Evolutionary conservation across 2,329 filamentous ascomycete species (phyloP).

Genomic region (Xylariales sp.): DNA sequence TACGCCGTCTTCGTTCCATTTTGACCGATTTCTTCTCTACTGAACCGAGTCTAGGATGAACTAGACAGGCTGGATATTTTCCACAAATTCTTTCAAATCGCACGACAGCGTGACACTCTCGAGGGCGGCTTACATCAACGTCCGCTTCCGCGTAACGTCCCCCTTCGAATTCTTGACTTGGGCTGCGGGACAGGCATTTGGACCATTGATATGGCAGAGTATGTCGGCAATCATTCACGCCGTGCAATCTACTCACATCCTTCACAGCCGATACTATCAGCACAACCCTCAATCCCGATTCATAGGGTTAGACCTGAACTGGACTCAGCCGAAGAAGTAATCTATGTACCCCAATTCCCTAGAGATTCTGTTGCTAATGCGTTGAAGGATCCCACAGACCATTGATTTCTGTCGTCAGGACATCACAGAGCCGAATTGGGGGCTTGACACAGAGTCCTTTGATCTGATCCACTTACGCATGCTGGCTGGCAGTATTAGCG

Average conservation of each 20-base stretch:
- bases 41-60: slow-evolving; percentile 55
- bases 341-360: too few species aligned
- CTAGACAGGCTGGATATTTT: slow-evolving; percentile 77
- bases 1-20: slow-evolving; percentile 32
- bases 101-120: slow-evolving; percentile 41
- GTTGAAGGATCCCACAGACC: slow-evolving; percentile 62
- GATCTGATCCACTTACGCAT: slow-evolving; percentile 82
- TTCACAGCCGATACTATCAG: background rate
- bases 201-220: slow-evolving; percentile 82
- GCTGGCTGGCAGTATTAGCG: slow-evolving; percentile 70
- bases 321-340: slow-evolving; percentile 32
- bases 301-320: slow-evolving; percentile 33
- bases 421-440: slow-evolving; percentile 69
- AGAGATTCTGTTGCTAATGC: too few species aligned
- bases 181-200: slow-evolving; percentile 90
- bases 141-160: slow-evolving; percentile 21
- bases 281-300: slow-evolving; percentile 16
- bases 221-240: slow-evolving; percentile 26
- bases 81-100: slow-evolving; percentile 69
- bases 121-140: slow-evolving; percentile 29
- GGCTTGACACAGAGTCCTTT: slow-evolving; percentile 50
- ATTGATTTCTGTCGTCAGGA: slow-evolving; percentile 67
- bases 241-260: slow-evolving; percentile 5
- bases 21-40: background rate
- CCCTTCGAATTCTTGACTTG: slow-evolving; percentile 54